Evolutionary conservation across 495 filamentous ascomycete genomes (phyloP), one percentile per base, ranked within the genome.

Genomic region (Usnea hakonensis): DNA sequence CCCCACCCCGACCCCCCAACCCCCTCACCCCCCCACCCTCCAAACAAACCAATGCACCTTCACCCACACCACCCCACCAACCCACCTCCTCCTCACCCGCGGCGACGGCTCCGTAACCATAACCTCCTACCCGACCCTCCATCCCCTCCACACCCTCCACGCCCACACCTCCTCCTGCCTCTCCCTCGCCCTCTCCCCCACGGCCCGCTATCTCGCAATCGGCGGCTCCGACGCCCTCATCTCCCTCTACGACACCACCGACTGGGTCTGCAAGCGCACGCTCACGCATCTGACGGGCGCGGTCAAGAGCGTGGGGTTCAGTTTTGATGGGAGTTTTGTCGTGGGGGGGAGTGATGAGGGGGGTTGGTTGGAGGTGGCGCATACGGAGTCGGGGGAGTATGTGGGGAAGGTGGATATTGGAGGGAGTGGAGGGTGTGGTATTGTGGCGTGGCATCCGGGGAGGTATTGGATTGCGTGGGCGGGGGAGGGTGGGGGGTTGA

Each of bases 221-320:
- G 95, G 93, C 44, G 93, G 90, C 11, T 87, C 87, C 57, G 95
- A 98, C 73, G 89, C 91, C 1, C 81, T 96, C 19, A 88, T 97
- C 55, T 80, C 88, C 8, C 81, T 97, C 19, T 98, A 92, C 88
- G 91, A 97, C 71, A 96, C 95, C 0, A 83, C 81, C 37, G 89
- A 95, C 68, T 97, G 91, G 91, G 86, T 94, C 57, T 96, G 90
- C 70, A 80, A 86, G 54, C 84, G 90, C 58, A 95, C 90, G 5
- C 76, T 96, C 26, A 85, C 86, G 23, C 83, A 83, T 58, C 87
- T 90, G 72, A 79, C 81, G n/a, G 90, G 90, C 0, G 85, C 88
- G 7, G 87, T 97, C 30, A 86, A 85, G 65, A 90, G 85, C 69
- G 82, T 98, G 40, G 90, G 89, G 66, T 98, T 95, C 76, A 89